These are phyloP conservation scores for Monosporozyma aerobia DNA, from an alignment of 805 yeast species.

Conservation along the genomic window DNA sequence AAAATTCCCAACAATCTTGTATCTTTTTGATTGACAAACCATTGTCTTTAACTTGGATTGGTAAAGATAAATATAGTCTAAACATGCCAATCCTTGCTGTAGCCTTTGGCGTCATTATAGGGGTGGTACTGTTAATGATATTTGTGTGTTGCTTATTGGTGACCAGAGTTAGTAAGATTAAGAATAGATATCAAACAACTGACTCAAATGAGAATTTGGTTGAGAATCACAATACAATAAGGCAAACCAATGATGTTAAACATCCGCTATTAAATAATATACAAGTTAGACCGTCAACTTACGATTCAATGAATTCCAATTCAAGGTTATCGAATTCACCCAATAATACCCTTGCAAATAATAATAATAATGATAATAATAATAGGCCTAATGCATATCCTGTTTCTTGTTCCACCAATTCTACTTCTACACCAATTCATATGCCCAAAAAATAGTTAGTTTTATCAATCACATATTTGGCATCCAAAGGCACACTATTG, in stretches of 20 bases:
- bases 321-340: neutral
- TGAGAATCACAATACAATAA: conserved; percentile 1
- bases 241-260: neutral
- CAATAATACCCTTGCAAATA: neutral
- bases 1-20: conserved; percentile 33
- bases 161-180: conserved; percentile 1
- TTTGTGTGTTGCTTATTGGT: conserved; percentile 11
- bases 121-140: conserved; percentile 33
- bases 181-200: neutral
- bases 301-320: neutral
- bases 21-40: conserved; percentile 61
- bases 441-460: conserved; percentile 3
- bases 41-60: conserved; percentile 55
- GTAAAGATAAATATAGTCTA: conserved; percentile 42
- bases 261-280: conserved; percentile 4
- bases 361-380: neutral
- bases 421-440: conserved; percentile 11
- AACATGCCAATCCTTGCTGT: conserved; percentile 61
- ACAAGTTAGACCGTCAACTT: neutral
- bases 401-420: conserved; percentile 6
- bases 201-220: neutral
- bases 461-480: neutral
- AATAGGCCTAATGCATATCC: neutral
- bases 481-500: neutral
- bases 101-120: conserved; percentile 57